Evolutionary conservation across 2,329 filamentous ascomycete genomes (phyloP), one percentile per base, ranked within the genome.

Genomic region (Bipolaris bicolor): DNA sequence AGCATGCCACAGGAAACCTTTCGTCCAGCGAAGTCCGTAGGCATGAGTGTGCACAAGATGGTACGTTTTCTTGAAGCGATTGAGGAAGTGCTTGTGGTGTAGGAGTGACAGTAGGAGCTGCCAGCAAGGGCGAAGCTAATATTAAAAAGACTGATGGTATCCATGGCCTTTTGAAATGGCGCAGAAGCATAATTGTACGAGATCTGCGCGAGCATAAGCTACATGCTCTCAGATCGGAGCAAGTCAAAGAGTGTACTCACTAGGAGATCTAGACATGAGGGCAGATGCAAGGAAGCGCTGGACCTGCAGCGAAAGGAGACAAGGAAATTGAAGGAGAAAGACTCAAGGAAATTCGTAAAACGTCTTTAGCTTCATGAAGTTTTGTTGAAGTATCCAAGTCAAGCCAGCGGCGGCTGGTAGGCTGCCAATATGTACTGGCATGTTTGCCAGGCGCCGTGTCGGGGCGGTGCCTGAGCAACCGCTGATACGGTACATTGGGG

Each of bases 171-270:
- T 68, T 70, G 53, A 68, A 62, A 68, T 69, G 72, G 68, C 73
- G 70, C 64, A 74, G 60, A 70, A 72, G 68, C 74, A 77, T 77
- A 77, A 62, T 74, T 64, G 68, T 76, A 75, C 73, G 73, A 56
- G 58, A 67, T 62, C 70, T 74, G 63, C 50, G 58, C 57, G 57
- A 52, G 37, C 31, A 64, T 76, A 60, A 75, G 69, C 69, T 66
- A 58, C 66, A 70, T 73, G 64, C 64, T 62, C 50, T 24, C 45
- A 47, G 49, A 43, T 60, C 26, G 39, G 52, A 37, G 56, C 52
- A 45, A 46, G 50, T 44, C 40, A 24, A 31, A 47, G 48, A 66
- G 61, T 61, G 49, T 68, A 74, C 69, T 71, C 60, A 67, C 62
- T 64, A 71, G 62, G 64, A 69, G 65, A 72, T 65, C 60, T 66